Conservation (phyloP, 2,329 filamentous ascomycete genomes). For the Malbranchea zuffiana region DNA sequence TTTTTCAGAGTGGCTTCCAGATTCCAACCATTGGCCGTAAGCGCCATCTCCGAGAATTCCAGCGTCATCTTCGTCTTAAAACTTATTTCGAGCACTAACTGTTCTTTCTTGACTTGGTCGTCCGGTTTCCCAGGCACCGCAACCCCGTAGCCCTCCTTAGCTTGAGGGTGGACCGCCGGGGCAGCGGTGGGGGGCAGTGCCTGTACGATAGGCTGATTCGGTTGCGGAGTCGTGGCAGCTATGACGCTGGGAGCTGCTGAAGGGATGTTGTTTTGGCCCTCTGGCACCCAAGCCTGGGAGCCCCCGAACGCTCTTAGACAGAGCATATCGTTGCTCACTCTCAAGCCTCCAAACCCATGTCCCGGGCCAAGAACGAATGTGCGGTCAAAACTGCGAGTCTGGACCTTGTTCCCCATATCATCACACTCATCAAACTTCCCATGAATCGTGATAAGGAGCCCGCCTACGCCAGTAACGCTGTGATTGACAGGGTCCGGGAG, state of each 20-base stretch:
- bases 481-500: conserved; percentile 58
- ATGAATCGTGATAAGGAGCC: conserved; percentile 67
- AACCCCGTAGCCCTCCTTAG: conserved; percentile 31
- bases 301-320: conserved; percentile 58
- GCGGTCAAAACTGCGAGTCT: conserved; percentile 66
- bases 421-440: conserved; percentile 74
- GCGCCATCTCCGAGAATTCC: conserved; percentile 68
- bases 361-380: conserved; percentile 71
- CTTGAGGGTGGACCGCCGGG: conserved; percentile 20
- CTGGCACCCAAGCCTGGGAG: conserved; percentile 40
- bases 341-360: conserved; percentile 51
- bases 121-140: conserved; percentile 36
- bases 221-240: no score
- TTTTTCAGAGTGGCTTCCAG: conserved; percentile 61
- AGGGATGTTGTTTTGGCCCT: conserved; percentile 20
- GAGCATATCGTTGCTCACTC: conserved; percentile 71
- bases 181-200: conserved; percentile 15
- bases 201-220: conserved; percentile 15
- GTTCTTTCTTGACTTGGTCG: conserved; percentile 51
- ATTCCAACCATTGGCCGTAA: conserved; percentile 70
- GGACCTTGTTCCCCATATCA: conserved; percentile 45
- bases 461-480: conserved; percentile 57
- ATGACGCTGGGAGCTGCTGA: no score
- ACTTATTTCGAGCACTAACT: conserved; percentile 60
- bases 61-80: conserved; percentile 70